These are phyloP conservation scores for Aspergillus pseudoviridinutans DNA, from an alignment of 2,329 filamentous ascomycete species.

Conservation along the genomic window DNA sequence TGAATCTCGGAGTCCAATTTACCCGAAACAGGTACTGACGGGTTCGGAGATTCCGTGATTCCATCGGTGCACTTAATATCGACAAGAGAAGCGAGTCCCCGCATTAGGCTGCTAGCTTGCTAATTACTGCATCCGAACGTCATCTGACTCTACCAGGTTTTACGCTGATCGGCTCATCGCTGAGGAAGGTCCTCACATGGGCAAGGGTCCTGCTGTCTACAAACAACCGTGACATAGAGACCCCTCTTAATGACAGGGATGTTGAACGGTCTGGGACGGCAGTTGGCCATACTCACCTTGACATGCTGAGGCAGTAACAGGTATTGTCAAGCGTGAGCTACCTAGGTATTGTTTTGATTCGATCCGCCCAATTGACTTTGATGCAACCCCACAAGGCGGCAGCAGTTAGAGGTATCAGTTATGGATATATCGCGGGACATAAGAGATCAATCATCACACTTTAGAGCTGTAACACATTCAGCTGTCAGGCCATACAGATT, in stretches of 20 bases:
- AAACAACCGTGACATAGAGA: not conserved
- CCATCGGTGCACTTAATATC: not conserved
- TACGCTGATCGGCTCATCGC: not conserved
- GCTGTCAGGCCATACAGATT: not conserved
- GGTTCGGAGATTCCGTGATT: not conserved
- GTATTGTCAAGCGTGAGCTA: not conserved
- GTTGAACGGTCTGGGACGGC: not conserved
- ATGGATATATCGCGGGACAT: not conserved
- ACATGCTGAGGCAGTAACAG: not conserved
- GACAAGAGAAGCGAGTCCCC: not conserved
- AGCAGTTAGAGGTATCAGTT: not conserved
- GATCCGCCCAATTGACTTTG: not conserved
- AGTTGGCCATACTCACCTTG: not conserved
- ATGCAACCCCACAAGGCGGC: not conserved
- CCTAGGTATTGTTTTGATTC: not conserved
- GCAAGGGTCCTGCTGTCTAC: not conserved
- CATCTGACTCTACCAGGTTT: not conserved
- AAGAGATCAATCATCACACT: not conserved
- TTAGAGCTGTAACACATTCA: not conserved
- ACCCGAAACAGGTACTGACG: slow-evolving; percentile 10
- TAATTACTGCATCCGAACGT: not conserved
- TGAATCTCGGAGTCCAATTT: slow-evolving; percentile 7
- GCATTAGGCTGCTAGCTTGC: not conserved
- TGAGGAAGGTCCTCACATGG: not conserved
- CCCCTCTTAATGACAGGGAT: not conserved